These are phyloP conservation scores for Cryptococcus hybrid DNA, from an alignment of 1,284 basidiomycete genomes.

Conservation along the genomic window DNA sequence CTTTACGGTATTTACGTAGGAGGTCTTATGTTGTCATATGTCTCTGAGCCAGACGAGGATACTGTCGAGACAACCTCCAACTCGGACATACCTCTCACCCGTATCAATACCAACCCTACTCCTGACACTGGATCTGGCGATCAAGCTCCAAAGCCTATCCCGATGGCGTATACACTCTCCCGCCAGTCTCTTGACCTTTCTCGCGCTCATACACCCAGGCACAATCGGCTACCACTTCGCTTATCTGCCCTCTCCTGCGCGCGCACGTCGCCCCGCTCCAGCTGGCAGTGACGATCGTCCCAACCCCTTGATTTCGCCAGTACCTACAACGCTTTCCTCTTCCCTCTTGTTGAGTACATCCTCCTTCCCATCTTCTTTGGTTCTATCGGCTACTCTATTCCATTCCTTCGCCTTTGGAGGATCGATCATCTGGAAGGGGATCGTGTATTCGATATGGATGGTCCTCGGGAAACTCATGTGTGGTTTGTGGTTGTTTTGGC, in stretches of 20 bases:
- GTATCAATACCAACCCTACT: not conserved
- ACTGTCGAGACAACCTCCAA: not conserved
- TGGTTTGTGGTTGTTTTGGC: slow-evolving; percentile 46
- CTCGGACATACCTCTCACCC: not conserved
- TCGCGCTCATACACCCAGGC: not conserved
- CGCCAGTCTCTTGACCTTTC: not conserved
- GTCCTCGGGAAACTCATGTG: slow-evolving; percentile 53
- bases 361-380: slow-evolving; percentile 59
- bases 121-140: not conserved
- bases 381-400: slow-evolving; percentile 58
- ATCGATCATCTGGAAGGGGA: slow-evolving; percentile 55
- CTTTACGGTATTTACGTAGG: slow-evolving; percentile 54
- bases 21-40: slow-evolving; percentile 42
- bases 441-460: slow-evolving; percentile 57
- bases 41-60: slow-evolving; percentile 10
- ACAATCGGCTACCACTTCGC: not conserved
- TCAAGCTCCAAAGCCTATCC: not conserved
- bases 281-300: not conserved
- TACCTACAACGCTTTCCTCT: slow-evolving; percentile 25
- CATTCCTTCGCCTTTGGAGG: slow-evolving; percentile 56
- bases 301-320: not conserved
- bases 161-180: not conserved
- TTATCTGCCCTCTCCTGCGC: not conserved
- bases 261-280: not conserved
- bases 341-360: slow-evolving; percentile 47